phyloP scores from a whole-genome alignment of 208 protist genomes.

The Leishmania guyanensis region DNA sequence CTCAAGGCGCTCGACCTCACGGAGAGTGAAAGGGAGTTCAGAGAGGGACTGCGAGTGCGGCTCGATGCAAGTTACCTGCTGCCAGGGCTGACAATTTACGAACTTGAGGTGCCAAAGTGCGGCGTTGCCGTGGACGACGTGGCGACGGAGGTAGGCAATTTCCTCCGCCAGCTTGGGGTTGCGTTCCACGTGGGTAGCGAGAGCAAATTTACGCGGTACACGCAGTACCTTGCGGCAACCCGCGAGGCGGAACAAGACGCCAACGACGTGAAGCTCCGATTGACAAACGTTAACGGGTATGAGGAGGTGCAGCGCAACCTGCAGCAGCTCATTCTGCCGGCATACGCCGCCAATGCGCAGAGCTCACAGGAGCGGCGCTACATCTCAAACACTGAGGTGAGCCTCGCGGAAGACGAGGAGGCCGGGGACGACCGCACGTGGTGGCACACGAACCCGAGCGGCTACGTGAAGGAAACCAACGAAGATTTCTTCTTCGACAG shows the following conservation, averaged over 20 bases:
- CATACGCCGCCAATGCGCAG: background rate
- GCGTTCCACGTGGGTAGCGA: constrained; percentile 50
- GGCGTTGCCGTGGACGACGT: constrained; percentile 52
- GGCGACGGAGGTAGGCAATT: constrained; percentile 36
- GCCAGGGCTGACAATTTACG: constrained; percentile 43
- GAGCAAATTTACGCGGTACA: constrained; percentile 74
- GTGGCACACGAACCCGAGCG: constrained; percentile 20
- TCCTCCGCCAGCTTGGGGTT: constrained; percentile 41
- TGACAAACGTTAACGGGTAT: constrained; percentile 58
- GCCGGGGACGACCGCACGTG: constrained; percentile 14
- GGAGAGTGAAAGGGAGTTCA: constrained; percentile 12
- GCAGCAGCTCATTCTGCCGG: constrained; percentile 16
- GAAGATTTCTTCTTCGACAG: constrained; percentile 85
- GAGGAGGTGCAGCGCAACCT: constrained; percentile 59
- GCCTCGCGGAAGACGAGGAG: constrained; percentile 5
- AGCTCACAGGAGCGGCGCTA: constrained; percentile 22
- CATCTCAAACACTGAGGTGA: constrained; percentile 29
- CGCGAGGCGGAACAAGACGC: constrained; percentile 29
- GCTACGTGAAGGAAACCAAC: constrained; percentile 48
- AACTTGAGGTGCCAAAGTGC: constrained; percentile 71
- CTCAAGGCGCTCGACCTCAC: background rate
- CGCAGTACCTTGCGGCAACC: constrained; percentile 40
- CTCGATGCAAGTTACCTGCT: constrained; percentile 33
- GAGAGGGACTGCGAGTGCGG: constrained; percentile 25
- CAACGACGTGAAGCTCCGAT: constrained; percentile 58